These are phyloP conservation scores for Solanum gandarillasii DNA, from an alignment of 257 asterid genomes.

Conservation along the genomic window DNA sequence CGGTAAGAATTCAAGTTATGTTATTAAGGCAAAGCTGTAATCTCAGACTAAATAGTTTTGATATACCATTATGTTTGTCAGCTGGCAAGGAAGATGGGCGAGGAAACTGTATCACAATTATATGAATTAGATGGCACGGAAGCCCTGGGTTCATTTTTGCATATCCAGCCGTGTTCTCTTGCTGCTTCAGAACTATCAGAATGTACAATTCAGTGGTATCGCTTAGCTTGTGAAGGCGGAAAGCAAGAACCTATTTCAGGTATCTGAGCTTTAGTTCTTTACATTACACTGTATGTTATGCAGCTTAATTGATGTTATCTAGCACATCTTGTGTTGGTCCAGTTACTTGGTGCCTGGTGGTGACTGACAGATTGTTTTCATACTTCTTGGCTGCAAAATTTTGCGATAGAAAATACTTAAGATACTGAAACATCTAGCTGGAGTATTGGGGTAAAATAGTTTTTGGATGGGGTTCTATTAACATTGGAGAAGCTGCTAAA, in stretches of 20 bases:
- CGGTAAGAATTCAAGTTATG: not conserved
- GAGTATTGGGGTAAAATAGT: not conserved
- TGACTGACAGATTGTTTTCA: not conserved
- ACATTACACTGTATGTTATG: not conserved
- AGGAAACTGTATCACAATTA: constrained; percentile 17
- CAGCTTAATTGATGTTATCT: not conserved
- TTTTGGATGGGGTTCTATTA: not conserved
- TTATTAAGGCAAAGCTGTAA: not conserved
- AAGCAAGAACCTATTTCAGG: constrained; percentile 80
- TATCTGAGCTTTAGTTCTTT: constrained; percentile 3
- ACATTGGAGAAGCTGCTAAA: not conserved
- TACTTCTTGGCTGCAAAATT: not conserved
- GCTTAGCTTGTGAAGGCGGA: constrained; percentile 52
- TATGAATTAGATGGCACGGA: constrained; percentile 72
- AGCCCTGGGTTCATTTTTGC: constrained; percentile 71
- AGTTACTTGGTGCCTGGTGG: not conserved
- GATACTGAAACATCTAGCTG: not conserved
- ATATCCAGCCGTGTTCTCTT: constrained; percentile 48
- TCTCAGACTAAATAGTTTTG: not conserved
- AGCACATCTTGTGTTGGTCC: not conserved
- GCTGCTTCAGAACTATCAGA: constrained; percentile 45
- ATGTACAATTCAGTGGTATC: constrained; percentile 75
- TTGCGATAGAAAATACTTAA: not conserved
- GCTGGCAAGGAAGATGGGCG: constrained; percentile 68
- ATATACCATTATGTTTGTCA: constrained; percentile 5